Conservation (phyloP, 2,329 filamentous ascomycete genomes). For the Ciborinia camelliae region DNA sequence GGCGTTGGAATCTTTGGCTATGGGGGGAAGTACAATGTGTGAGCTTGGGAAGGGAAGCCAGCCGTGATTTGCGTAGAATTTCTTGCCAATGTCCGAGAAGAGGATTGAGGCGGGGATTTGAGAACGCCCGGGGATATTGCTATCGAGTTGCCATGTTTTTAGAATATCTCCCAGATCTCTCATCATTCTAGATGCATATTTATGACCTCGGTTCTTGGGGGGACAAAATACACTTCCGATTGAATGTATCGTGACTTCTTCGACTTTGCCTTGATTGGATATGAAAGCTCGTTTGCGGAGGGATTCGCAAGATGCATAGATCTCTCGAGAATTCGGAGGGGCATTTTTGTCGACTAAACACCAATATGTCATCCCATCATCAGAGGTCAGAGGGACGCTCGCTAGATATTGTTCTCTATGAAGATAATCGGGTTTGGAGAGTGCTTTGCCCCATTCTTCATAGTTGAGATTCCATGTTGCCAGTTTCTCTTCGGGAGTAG, state of each 20-base stretch:
- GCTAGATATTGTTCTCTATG: slow-evolving; percentile 56
- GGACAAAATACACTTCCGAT: slow-evolving; percentile 78
- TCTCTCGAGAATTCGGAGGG: slow-evolving; percentile 45
- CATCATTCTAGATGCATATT: slow-evolving; percentile 78
- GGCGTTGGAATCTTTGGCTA: slow-evolving; percentile 36
- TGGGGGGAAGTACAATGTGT: slow-evolving; percentile 61
- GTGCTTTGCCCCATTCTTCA: slow-evolving; percentile 55
- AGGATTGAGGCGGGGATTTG: slow-evolving; percentile 67
- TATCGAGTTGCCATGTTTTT: slow-evolving; percentile 50
- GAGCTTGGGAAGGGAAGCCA: slow-evolving; percentile 72
- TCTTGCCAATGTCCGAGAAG: slow-evolving; percentile 82
- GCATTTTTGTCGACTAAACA: slow-evolving; percentile 52
- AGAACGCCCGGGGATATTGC: slow-evolving; percentile 37
- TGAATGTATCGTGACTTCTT: slow-evolving; percentile 65
- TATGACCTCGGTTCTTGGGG: slow-evolving; percentile 61
- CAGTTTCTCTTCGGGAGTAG: slow-evolving; percentile 53
- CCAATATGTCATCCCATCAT: slow-evolving; percentile 59
- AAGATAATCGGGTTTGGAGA: slow-evolving; percentile 55
- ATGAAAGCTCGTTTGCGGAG: slow-evolving; percentile 57
- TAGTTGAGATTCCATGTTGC: slow-evolving; percentile 56
- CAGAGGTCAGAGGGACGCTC: slow-evolving; percentile 53
- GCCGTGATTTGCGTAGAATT: slow-evolving; percentile 73
- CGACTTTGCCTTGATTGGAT: slow-evolving; percentile 40
- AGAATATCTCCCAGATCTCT: slow-evolving; percentile 56
- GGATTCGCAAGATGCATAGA: slow-evolving; percentile 63